Evolutionary conservation across 2,329 filamentous ascomycete species (phyloP).

Genomic region (Colletotrichum sp.): DNA sequence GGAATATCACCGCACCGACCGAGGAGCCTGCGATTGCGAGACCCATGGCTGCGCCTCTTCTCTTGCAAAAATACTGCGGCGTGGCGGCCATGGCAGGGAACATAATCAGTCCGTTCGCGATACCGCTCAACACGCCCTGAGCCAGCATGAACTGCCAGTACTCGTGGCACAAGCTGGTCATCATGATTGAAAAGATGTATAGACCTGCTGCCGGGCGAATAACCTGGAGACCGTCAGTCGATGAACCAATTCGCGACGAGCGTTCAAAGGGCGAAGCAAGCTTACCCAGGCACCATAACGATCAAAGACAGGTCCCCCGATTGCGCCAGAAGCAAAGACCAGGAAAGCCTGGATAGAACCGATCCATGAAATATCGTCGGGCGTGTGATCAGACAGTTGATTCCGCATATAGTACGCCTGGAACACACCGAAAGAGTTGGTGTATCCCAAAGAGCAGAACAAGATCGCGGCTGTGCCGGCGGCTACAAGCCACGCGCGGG

Average conservation of each 20-base stretch:
- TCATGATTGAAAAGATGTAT: constrained; percentile 32
- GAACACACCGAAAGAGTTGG: constrained; percentile 31
- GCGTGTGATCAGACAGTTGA: constrained; percentile 24
- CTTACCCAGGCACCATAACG: constrained; percentile 23
- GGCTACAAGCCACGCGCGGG: constrained; percentile 46
- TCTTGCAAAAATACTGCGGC: constrained; percentile 41
- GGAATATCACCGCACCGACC: constrained; percentile 51
- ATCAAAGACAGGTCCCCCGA: constrained; percentile 24
- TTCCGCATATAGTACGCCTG: constrained; percentile 30
- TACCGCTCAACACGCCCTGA: constrained; percentile 41
- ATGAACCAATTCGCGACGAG: rapidly evolving
- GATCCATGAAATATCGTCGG: constrained; percentile 31
- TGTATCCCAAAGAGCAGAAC: constrained; percentile 31
- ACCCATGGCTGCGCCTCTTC: constrained; percentile 42
- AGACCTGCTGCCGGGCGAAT: constrained; percentile 19
- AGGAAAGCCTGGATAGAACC: constrained; percentile 28
- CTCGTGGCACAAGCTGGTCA: constrained; percentile 37
- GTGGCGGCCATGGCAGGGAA: constrained; percentile 41
- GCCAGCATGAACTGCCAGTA: constrained; percentile 47
- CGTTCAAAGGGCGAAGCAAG: too few species aligned
- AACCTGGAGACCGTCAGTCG: neutral
- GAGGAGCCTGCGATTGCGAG: constrained; percentile 40
- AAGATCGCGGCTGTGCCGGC: constrained; percentile 36
- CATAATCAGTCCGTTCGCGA: constrained; percentile 36
- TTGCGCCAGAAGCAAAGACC: constrained; percentile 24